Conservation (phyloP, 1,284 basidiomycete genomes). For the Sanguinoderma infundibulare region DNA sequence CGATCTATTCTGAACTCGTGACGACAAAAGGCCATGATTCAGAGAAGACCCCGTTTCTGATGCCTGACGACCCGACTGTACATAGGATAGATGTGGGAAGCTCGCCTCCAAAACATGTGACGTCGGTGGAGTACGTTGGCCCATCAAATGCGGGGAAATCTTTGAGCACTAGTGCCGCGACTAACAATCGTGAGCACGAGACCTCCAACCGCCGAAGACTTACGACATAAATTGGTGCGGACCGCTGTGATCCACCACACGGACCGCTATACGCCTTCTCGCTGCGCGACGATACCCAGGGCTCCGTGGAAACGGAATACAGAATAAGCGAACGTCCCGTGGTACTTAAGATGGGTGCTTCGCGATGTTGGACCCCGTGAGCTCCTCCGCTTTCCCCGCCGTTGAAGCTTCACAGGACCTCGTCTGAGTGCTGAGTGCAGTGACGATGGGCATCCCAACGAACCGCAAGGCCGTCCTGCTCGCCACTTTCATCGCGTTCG, state of each 20-base stretch:
- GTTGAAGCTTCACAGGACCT: neutral
- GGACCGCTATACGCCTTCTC: constrained; percentile 16
- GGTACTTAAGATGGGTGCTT: neutral
- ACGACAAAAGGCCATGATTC: neutral
- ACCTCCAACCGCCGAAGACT: constrained; percentile 5
- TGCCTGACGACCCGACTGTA: constrained; percentile 11
- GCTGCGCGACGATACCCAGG: constrained; percentile 10
- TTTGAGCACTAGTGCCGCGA: constrained; percentile 15
- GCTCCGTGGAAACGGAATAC: constrained; percentile 9
- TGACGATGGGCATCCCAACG: constrained; percentile 48
- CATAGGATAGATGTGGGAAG: neutral
- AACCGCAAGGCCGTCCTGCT: constrained; percentile 63
- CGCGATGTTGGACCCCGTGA: constrained; percentile 15
- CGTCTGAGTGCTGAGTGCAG: neutral
- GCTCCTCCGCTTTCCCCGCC: constrained; percentile 15
- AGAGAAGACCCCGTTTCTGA: constrained; percentile 13
- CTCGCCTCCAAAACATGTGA: constrained; percentile 13
- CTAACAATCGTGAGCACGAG: constrained; percentile 9
- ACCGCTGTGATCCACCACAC: constrained; percentile 15
- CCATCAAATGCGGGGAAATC: neutral
- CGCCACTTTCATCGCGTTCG: constrained; percentile 63
- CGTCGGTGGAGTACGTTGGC: constrained; percentile 9
- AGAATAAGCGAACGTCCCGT: neutral
- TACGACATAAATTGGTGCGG: constrained; percentile 13
- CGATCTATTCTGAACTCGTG: neutral